phyloP scores from a whole-genome alignment of 1,139 yeast genomes.

The Diutina pseudorugosa region DNA sequence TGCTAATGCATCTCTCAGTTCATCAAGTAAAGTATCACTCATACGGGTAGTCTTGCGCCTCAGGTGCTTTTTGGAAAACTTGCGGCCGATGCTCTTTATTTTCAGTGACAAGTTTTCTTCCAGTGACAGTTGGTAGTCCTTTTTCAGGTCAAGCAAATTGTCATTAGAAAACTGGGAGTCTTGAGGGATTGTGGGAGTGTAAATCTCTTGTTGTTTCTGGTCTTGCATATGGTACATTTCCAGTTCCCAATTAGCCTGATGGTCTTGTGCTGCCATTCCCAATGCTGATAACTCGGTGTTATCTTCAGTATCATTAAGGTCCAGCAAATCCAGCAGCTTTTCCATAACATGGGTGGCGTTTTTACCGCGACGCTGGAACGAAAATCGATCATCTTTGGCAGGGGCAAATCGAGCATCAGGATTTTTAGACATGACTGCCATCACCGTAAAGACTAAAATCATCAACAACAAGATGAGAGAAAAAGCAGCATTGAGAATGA shows the following conservation, averaged over 20 bases:
- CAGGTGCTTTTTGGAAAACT: background rate
- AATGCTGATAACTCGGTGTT: conserved; percentile 54
- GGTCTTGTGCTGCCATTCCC: conserved; percentile 64
- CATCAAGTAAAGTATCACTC: conserved; percentile 2
- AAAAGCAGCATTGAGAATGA: conserved; percentile 67
- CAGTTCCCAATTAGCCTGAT: conserved; percentile 55
- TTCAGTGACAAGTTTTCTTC: conserved; percentile 1
- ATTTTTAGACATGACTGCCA: conserved; percentile 55
- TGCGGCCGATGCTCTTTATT: conserved; percentile 1
- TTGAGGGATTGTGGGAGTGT: background rate
- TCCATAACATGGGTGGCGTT: background rate
- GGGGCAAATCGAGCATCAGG: conserved; percentile 80
- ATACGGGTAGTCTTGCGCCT: background rate
- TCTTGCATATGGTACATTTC: conserved; percentile 29
- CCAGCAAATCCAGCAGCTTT: conserved; percentile 11
- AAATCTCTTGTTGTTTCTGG: background rate
- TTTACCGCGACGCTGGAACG: conserved; percentile 48
- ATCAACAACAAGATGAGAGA: conserved; percentile 50
- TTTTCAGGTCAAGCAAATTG: background rate
- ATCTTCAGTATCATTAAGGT: conserved; percentile 13
- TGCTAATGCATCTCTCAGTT: background rate
- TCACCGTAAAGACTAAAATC: conserved; percentile 43
- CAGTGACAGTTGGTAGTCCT: background rate
- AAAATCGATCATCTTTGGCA: conserved; percentile 72
- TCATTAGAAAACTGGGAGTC: background rate